Conservation (phyloP, 176 grass and related monocot genomes). For the Coix lacrymajobi region DNA sequence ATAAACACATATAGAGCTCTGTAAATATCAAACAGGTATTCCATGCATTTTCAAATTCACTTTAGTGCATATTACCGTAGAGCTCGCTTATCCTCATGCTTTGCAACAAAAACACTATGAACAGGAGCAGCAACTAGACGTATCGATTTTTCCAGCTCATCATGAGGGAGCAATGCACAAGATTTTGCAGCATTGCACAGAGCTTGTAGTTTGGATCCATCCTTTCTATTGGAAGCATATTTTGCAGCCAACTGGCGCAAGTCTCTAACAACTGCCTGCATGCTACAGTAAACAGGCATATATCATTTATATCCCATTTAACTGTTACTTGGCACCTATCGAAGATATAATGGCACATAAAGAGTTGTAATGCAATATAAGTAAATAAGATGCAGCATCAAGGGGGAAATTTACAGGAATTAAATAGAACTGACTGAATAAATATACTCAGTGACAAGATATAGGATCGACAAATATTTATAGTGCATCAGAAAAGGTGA, state of each 20-base stretch:
- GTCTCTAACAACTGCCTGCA: conserved; percentile 47
- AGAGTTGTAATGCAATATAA: not conserved
- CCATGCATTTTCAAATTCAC: not conserved
- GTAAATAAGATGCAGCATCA: not conserved
- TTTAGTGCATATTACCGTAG: conserved; percentile 20
- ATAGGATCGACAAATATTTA: not conserved
- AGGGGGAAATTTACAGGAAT: not conserved
- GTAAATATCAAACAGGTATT: conserved; percentile 11
- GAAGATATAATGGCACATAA: not conserved
- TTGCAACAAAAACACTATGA: conserved; percentile 51
- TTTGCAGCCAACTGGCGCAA: conserved; percentile 52
- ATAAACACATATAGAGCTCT: not conserved
- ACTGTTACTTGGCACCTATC: not conserved
- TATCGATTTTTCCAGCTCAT: conserved; percentile 29
- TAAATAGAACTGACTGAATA: not conserved
- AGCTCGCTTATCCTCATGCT: not conserved
- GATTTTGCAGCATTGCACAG: conserved; percentile 43
- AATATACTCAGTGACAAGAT: not conserved
- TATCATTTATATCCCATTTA: not conserved
- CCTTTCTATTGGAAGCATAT: conserved; percentile 49
- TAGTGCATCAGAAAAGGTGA: not conserved
- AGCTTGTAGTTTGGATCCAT: conserved; percentile 31
- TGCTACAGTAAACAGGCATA: conserved; percentile 27
- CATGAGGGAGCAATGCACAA: conserved; percentile 37
- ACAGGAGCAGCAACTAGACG: conserved; percentile 27